Base-by-base conservation (phyloP, 306 rosid genomes). In the Echinosophora koreensis region DNA sequence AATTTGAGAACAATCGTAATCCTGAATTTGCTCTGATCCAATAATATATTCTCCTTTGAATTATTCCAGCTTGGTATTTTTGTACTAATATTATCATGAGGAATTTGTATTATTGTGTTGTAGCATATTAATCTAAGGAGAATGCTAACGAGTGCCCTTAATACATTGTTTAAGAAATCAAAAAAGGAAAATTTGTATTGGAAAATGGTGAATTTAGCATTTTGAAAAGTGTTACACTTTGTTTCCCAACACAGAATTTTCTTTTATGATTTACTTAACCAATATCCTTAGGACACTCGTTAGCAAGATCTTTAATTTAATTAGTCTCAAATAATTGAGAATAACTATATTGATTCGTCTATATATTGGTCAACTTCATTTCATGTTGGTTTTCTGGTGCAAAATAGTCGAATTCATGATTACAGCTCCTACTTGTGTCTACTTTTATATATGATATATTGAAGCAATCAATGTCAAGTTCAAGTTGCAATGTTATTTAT, bases 341-440 rank as follows among this genome's bases (percentile, higher is more conserved):
- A 6, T 16, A 5, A 41, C 0, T 0, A 22, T 44, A 54, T 16
- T 34, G 17, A 55, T 56, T 35, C 8, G 17, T 15, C 27, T 27
- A 17, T 18, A 17, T n/a, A n/a, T 30, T 44, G 50, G 55, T 69
- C 76, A 58, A 56, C 42, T 2, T 77, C 64, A 58, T 77, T 69
- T 69, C 15, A 16, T 6, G 13, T 38, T 76, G 46, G 10, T 18
- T 35, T 51, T 51, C 22, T 16, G 42, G 63, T 38, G 42, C 54
- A 51, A 14, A 9, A 41, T 56, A 56, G 69, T 49, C 70, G 35
- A 68, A 39, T 69, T 27, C 70, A 78, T 70, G 0, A 78, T 50
- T 69, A 60, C 7, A 50, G 28, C 38, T 50, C 65, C 66, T 58
- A 35, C 27, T 69, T 60, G 34, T 38, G 69, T 32, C 18, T 30